Conservation (phyloP, 2,329 filamentous ascomycete species). For the Sclerotinia borealis region DNA sequence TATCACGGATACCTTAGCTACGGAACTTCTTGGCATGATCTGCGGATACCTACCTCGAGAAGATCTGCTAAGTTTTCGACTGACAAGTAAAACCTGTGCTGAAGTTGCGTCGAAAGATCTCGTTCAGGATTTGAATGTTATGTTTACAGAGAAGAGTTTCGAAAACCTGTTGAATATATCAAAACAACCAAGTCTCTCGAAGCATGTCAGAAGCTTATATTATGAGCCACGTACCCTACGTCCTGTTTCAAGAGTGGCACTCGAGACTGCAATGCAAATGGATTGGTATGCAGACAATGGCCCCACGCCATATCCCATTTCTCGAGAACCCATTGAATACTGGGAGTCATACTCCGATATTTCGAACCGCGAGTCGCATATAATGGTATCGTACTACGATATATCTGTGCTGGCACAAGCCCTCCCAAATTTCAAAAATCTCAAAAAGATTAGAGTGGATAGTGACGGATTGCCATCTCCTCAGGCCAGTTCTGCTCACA, state of each 20-base stretch:
- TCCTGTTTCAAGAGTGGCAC: rapidly evolving
- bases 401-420: no score
- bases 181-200: not conserved
- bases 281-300: no score
- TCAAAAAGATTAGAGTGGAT: no score
- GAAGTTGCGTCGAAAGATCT: not conserved
- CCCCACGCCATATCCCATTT: no score
- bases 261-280: no score
- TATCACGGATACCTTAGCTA: not conserved
- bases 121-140: not conserved
- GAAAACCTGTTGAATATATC: not conserved
- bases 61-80: not conserved
- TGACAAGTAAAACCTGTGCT: not conserved
- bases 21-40: not conserved
- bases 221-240: not conserved
- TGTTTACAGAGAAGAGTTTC: not conserved
- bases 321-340: no score
- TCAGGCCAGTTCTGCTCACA: no score
- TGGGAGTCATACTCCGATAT: no score
- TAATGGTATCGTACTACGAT: no score
- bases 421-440: no score
- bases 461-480: no score
- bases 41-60: not conserved
- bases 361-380: no score
- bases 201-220: not conserved